Base-by-base conservation (phyloP, 2,329 filamentous ascomycete species). In the Metarhizium rileyi region DNA sequence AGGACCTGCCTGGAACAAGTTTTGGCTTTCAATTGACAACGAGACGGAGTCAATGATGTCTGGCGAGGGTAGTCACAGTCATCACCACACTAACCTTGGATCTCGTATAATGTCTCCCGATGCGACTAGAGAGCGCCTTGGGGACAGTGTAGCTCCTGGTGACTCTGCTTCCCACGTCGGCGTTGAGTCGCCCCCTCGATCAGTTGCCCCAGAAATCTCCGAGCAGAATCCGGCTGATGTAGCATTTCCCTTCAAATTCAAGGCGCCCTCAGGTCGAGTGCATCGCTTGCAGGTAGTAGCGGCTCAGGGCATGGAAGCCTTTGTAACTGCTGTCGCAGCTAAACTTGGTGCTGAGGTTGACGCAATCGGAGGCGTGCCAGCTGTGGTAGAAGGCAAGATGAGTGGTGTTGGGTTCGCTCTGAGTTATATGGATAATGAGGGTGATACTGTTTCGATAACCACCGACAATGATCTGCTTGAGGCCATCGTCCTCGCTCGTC, bases 1-100 rank as follows among this genome's bases (percentile, higher is more conserved):
- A 70, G 93, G 93, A 0, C 93, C 93, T 5, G 93, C 93, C 6
- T 98, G 93, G 93, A 97, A 96, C 74, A 98, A 97, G 70, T 98
- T 98, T 73, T 98, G 93, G 93, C 76, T 97, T 57, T 97, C 93
- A 1, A 83, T 98, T 60, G 81, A 97, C 66, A 83, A 94, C 60
- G 91, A 95, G 66, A 91, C 90, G 14, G 93, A 97, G 69, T 98
- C 93, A 2, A 86, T 95, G 77, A 83, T 97, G 67, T 98, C 93
- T 52, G 93, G 90, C 52, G 89, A 94, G 50, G 87, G 86, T 45
- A 87, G 86, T 61, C 84, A 84, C 61, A 84, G 87, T 59, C 76
- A 82, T 59, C 74, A 73, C 59, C 65, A 81, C 74, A 61, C 81
- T 47, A 82, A 84, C 51, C 73, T 83, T 44, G 80, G 82, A 53